Evolutionary conservation across 441 rosid genomes (phyloP).

Genomic region (Isatis lusitanica): DNA sequence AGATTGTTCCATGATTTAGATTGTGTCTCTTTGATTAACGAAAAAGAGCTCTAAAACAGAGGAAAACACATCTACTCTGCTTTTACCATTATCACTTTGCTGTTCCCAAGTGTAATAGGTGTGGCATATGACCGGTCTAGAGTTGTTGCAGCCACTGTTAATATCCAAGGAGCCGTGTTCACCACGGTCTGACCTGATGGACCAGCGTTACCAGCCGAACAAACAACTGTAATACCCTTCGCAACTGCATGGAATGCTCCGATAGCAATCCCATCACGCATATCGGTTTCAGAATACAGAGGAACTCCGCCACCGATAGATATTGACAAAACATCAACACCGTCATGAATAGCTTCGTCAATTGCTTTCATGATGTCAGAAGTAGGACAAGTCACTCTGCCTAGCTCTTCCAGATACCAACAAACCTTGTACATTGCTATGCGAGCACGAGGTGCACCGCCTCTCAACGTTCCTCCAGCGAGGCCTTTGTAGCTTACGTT

Average conservation of each 20-base stretch:
- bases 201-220: conserved; percentile 37
- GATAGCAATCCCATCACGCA: conserved; percentile 19
- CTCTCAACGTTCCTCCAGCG: no score
- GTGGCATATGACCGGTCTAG: conserved; percentile 40
- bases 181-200: conserved; percentile 34
- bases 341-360: conserved; percentile 57
- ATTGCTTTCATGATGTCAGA: conserved; percentile 62
- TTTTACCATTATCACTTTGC: conserved; percentile 34
- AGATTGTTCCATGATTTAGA: neutral
- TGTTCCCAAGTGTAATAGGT: conserved; percentile 41
- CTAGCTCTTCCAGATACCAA: no score
- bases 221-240: conserved; percentile 38
- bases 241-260: conserved; percentile 45
- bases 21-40: neutral
- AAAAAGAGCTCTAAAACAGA: neutral
- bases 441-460: no score
- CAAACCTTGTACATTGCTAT: no score
- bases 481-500: no score
- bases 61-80: neutral
- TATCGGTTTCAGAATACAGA: conserved; percentile 26
- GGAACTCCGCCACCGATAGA: conserved; percentile 38
- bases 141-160: conserved; percentile 45
- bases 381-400: conserved; percentile 38
- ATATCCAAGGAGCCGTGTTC: conserved; percentile 43
- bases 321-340: conserved; percentile 47